Evolutionary conservation across 2,329 filamentous ascomycete species (phyloP), one percentile per base, ranked within the genome.

Genomic region (Malbranchea zuffiana): DNA sequence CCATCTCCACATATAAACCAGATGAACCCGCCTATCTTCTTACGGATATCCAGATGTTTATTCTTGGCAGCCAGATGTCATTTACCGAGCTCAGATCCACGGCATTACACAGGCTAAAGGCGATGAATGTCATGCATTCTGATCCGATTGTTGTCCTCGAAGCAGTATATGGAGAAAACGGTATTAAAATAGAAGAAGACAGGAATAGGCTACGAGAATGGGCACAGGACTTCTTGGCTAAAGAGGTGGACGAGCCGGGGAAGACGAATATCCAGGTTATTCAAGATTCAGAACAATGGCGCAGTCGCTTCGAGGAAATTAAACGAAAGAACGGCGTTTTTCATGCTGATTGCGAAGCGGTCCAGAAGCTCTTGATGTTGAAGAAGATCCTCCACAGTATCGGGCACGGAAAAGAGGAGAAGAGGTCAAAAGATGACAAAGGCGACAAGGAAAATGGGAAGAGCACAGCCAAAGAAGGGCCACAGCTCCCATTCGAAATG

Each of bases 21-120:
- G 34, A 36, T 10, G 26, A 24, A 1, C 38, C 41, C 17, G 33
- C 36, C 10, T 44, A 42, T 25, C 23, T 44, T 10, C 17, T 38
- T 5, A 42, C 33, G 5, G 44, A 46, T 27, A 34, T 46, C 19
- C 39, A 36, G 11, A 39, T 46, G 32, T 46, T 44, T 21, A 40
- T 34, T 17, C 39, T 46, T 15, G 44, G 35, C 6, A 46, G 39
- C 31, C 38, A 39, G 16, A 32, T 41, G 6, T 25, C 20, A 7
- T 46, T 46, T 21, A 11, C 29, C 7, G 44, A 46, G 16, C 36
- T 46, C 12, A 25, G 17, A 8, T 8, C 32, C 21, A 44, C 37
- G 15, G 44, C 44, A 10, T 23, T 41, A 6, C 23, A 42, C 15
- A 37, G 42, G 19, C 19, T 46, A 17, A 40, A 44, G 15, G 34